A percentile compares a stretch with the other conserved stretches of the same genome.
Conservation (phyloP, 352 stramenopile genomes). For the Phytophthora fragariaefolia region DNA sequence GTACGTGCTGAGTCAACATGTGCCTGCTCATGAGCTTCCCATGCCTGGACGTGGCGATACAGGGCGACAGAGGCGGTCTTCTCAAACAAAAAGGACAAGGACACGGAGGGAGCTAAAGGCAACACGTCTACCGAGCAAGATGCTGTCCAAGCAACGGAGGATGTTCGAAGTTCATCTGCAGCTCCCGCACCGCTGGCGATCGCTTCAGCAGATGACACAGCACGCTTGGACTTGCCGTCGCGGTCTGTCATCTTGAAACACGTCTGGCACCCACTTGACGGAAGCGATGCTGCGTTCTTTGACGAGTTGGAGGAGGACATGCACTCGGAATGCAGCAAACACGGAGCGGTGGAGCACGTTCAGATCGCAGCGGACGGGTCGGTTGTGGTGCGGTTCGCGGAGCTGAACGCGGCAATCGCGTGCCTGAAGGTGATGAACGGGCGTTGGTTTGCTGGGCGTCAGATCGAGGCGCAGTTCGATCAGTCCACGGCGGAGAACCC, state of each 20-base stretch:
- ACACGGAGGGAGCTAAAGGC: slow-evolving; percentile 13
- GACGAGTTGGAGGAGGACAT: slow-evolving; percentile 85
- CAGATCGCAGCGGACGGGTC: slow-evolving; percentile 68
- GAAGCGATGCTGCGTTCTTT: slow-evolving; percentile 58
- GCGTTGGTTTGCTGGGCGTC: slow-evolving; percentile 78
- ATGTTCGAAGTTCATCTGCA: background rate
- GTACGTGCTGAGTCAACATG: no score
- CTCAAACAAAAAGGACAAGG: slow-evolving; percentile 35
- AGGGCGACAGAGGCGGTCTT: slow-evolving; percentile 64
- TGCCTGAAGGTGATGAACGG: slow-evolving; percentile 82
- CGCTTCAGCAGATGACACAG: slow-evolving; percentile 2
- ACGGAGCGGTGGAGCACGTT: slow-evolving; percentile 67
- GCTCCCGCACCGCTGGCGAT: background rate
- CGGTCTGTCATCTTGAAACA: slow-evolving; percentile 67
- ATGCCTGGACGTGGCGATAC: background rate
- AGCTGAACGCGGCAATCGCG: slow-evolving; percentile 60
- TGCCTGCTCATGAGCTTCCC: no score
- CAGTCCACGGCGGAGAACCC: slow-evolving; percentile 60
- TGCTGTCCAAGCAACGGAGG: background rate
- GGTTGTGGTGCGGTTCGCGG: slow-evolving; percentile 67
- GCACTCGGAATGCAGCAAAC: slow-evolving; percentile 71
- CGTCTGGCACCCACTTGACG: slow-evolving; percentile 67
- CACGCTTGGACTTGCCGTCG: slow-evolving; percentile 53
- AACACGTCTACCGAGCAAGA: background rate
- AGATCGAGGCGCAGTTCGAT: slow-evolving; percentile 72